Base-by-base conservation (phyloP, 2,329 filamentous ascomycete species). In the Penicillium sp. region DNA sequence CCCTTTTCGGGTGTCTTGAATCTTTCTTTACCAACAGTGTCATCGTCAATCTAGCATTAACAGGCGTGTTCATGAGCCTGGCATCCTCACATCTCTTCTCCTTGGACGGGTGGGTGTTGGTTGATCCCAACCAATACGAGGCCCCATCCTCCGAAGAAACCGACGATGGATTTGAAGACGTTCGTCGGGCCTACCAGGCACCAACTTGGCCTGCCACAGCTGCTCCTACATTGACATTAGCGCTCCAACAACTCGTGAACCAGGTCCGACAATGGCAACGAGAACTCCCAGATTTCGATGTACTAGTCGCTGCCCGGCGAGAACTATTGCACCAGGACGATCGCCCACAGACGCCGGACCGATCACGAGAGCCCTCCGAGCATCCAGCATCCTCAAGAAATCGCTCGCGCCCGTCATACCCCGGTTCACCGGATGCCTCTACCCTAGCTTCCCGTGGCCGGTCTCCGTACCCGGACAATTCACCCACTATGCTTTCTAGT, bases 11-110 rank as follows among this genome's bases (percentile, higher is more conserved):
- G 43, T 81, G 93, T 8, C 75, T 99, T 12, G 83, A 88, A 45
- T 87, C 83, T 0, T 99, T 97, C 69, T 91, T 97, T 66, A 83
- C 90, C 6, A 99, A 99, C 67, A 88, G 91, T 3, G 87, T 97
- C 3, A 91, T 97, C 66, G 93, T 90, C 3, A 99, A 99, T 66
- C 78, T 99, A 4, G 89, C 89, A 0, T 81, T 97, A 2, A 97
- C 93, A 0, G 90, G 95, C 67, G 84, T 89, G 0, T 81, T 97
- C 43, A 84, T 95, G 29, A 89, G 91, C 63, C 80, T 99, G 41
- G 90, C 90, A 12, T 86, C 90, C 0, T 97, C 94, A 66, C 89
- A 91, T 6, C 89, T 90, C 62, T 88, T 96, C 69, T 86, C 87
- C 21, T 82, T 97, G 13, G 91, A 97, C 69, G 89, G 90, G n/a